These are phyloP conservation scores for Claviceps monticola DNA, from an alignment of 2,329 filamentous ascomycete genomes.

Conservation along the genomic window DNA sequence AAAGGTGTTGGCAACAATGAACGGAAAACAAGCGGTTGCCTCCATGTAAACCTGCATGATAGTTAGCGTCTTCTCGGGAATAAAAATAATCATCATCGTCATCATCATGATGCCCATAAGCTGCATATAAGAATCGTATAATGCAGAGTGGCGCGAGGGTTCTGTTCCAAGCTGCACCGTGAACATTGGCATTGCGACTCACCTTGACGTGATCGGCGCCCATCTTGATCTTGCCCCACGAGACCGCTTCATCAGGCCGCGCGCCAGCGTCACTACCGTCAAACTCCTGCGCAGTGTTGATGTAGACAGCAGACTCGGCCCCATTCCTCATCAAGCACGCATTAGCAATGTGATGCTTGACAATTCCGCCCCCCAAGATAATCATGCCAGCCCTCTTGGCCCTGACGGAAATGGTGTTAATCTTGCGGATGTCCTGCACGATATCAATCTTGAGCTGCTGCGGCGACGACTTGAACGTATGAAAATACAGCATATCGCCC, in stretches of 20 bases:
- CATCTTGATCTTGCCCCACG: conserved; percentile 95
- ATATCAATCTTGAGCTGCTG: conserved; percentile 75
- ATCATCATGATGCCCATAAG: background rate
- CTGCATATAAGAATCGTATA: no score
- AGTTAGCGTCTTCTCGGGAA: background rate
- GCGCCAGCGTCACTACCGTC: conserved; percentile 95
- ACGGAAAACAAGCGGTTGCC: conserved; percentile 50
- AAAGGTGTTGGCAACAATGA: conserved; percentile 55
- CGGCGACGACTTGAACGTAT: conserved; percentile 84
- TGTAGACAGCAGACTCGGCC: conserved; percentile 90
- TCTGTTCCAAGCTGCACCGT: no score
- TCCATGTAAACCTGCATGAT: conserved; percentile 44
- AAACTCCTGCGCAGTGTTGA: conserved; percentile 96
- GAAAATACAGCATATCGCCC: conserved; percentile 97
- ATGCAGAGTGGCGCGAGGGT: no score
- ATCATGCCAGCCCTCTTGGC: conserved; percentile 90
- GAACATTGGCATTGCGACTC: conserved; percentile 10
- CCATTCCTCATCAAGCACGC: conserved; percentile 96
- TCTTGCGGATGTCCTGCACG: conserved; percentile 80
- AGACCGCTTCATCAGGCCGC: conserved; percentile 88
- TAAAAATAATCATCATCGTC: background rate
- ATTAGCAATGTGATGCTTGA: conserved; percentile 98
- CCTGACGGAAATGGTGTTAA: conserved; percentile 82
- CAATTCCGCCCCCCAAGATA: conserved; percentile 81
- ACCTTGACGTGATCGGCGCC: conserved; percentile 85